Evolutionary conservation across 495 filamentous ascomycete species (phyloP).

Genomic region (Recurvomyces mirabilis): DNA sequence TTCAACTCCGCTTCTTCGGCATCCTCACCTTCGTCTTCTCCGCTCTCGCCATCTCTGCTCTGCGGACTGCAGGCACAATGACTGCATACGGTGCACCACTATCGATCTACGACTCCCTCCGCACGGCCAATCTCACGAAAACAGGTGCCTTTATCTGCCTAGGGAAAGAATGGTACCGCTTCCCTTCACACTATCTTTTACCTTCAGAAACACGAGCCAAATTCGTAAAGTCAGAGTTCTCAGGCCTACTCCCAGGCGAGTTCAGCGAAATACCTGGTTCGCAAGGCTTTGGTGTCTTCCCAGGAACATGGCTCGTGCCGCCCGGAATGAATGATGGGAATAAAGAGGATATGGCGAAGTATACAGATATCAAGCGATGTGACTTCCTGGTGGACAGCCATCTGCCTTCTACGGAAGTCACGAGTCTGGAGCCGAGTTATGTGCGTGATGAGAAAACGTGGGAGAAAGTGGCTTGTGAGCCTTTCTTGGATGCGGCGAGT

Average conservation of each 20-base stretch:
- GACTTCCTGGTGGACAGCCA: slow-evolving; percentile 80
- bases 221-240: slow-evolving; percentile 82
- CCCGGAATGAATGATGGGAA: slow-evolving; percentile 90
- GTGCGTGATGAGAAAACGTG: slow-evolving; percentile 56
- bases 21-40: slow-evolving; percentile 45
- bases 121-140: slow-evolving; percentile 37
- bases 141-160: slow-evolving; percentile 68
- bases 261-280: slow-evolving; percentile 61
- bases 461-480: slow-evolving; percentile 60
- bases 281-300: slow-evolving; percentile 42
- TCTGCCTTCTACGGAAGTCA: slow-evolving; percentile 47
- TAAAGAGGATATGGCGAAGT: slow-evolving; percentile 75
- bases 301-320: slow-evolving; percentile 70
- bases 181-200: slow-evolving; percentile 84
- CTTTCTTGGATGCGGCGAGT: slow-evolving; percentile 67
- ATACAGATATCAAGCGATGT: slow-evolving; percentile 62
- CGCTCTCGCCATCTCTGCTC: slow-evolving; percentile 51
- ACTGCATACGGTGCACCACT: slow-evolving; percentile 80
- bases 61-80: slow-evolving; percentile 68
- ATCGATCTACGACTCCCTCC: slow-evolving; percentile 54
- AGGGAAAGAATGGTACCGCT: slow-evolving; percentile 98
- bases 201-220: slow-evolving; percentile 68
- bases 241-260: slow-evolving; percentile 79
- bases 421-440: slow-evolving; percentile 62
- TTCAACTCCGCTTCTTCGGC: slow-evolving; percentile 52